A percentile compares a stretch with the other conserved stretches of the same genome.
These are phyloP conservation scores for Umbellularia californica DNA, from an alignment of 164 flowering plant species.

Conservation along the genomic window DNA sequence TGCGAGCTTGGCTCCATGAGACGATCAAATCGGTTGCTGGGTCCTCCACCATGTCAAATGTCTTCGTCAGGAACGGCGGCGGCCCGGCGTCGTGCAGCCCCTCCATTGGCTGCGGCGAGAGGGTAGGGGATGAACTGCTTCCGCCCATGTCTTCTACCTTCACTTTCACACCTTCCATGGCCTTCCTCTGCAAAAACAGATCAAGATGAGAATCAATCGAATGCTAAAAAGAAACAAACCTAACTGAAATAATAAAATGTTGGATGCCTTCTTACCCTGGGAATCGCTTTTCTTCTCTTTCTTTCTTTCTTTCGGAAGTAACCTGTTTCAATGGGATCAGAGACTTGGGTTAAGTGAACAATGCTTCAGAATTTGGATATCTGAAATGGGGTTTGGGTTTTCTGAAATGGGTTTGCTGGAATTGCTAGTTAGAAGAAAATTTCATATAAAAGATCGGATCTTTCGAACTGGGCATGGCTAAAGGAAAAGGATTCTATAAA, in stretches of 20 bases:
- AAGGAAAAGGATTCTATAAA: background rate
- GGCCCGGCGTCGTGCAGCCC: slow-evolving; percentile 18
- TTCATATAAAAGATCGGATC: background rate
- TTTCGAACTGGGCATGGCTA: background rate
- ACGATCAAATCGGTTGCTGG: slow-evolving; percentile 47
- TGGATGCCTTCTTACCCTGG: background rate
- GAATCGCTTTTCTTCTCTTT: too few species aligned
- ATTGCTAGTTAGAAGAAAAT: background rate
- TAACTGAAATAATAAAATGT: too few species aligned
- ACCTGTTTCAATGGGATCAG: background rate
- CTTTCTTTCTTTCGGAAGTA: too few species aligned
- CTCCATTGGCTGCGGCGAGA: slow-evolving; percentile 2
- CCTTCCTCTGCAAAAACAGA: background rate
- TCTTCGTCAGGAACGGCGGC: slow-evolving; percentile 63
- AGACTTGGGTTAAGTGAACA: background rate
- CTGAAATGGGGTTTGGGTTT: background rate
- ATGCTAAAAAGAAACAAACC: background rate
- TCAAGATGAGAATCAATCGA: background rate
- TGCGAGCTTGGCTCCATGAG: slow-evolving; percentile 40
- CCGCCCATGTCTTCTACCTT: background rate
- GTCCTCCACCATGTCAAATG: slow-evolving; percentile 44
- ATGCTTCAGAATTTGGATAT: background rate
- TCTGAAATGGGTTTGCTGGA: slow-evolving; percentile 5
- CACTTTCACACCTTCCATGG: slow-evolving; percentile 3
- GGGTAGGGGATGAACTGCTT: background rate